Evolutionary conservation across 352 stramenopile species (phyloP).

Genomic region (Globisporangium takayamanum): DNA sequence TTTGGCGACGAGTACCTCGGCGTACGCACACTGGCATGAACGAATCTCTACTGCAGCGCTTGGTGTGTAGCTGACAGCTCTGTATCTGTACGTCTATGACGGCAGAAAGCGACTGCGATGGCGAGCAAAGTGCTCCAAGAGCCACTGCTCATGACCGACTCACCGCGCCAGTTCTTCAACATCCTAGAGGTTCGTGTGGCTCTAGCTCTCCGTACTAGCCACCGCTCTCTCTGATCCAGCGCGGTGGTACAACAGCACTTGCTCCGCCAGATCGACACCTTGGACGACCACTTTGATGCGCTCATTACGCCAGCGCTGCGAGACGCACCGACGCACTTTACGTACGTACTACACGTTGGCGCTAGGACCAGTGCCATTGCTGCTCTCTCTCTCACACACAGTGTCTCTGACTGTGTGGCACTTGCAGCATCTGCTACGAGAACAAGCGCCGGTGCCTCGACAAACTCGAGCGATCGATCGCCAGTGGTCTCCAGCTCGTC

Average conservation of each 20-base stretch:
- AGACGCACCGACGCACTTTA: slow-evolving; percentile 64
- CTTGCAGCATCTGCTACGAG: slow-evolving; percentile 64
- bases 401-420: background rate
- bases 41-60: background rate
- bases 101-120: slow-evolving; percentile 50
- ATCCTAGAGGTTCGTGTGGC: slow-evolving; percentile 38
- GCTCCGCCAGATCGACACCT: slow-evolving; percentile 48
- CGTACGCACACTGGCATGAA: slow-evolving; percentile 20
- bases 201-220: background rate
- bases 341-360: slow-evolving; percentile 27
- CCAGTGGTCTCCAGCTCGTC: slow-evolving; percentile 38
- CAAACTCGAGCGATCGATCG: slow-evolving; percentile 53
- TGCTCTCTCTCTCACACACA: no score
- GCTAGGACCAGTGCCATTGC: no score
- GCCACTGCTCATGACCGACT: slow-evolving; percentile 45
- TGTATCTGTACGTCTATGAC: background rate
- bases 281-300: slow-evolving; percentile 56
- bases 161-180: slow-evolving; percentile 58
- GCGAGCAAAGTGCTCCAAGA: slow-evolving; percentile 64
- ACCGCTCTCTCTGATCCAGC: slow-evolving; percentile 22
- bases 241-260: slow-evolving; percentile 9
- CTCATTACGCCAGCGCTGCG: slow-evolving; percentile 29
- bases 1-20: slow-evolving; percentile 63
- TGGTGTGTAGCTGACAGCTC: background rate
- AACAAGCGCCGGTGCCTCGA: slow-evolving; percentile 62